phyloP scores from a whole-genome alignment of 805 yeast species.

The Ogataea philodendri region DNA sequence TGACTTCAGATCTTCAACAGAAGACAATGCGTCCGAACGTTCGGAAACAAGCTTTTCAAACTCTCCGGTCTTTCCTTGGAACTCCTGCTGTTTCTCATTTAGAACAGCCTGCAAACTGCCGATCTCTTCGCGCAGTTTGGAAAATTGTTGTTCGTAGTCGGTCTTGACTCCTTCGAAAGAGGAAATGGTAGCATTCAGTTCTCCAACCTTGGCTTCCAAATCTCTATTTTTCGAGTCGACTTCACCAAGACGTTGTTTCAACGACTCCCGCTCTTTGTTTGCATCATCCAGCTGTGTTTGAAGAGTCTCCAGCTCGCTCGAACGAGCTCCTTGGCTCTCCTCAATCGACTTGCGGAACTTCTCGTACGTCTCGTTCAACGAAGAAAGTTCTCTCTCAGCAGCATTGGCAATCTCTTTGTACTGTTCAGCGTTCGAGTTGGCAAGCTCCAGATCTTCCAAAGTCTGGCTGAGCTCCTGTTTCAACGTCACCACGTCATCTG shows the following conservation, averaged over 20 bases:
- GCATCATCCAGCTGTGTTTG: conserved; percentile 11
- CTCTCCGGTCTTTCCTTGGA: conserved; percentile 28
- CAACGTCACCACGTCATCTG: conserved; percentile 26
- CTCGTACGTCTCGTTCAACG: conserved; percentile 55
- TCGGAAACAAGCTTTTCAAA: conserved; percentile 30
- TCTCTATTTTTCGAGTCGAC: conserved; percentile 13
- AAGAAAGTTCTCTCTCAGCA: conserved; percentile 62
- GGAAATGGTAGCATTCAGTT: conserved; percentile 25
- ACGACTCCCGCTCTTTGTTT: conserved; percentile 17
- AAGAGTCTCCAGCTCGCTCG: conserved; percentile 18
- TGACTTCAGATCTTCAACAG: conserved; percentile 20
- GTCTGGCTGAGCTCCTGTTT: conserved; percentile 38
- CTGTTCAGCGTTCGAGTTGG: conserved; percentile 58
- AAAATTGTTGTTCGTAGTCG: conserved; percentile 28
- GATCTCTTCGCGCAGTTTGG: conserved; percentile 30
- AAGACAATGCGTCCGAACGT: conserved; percentile 18
- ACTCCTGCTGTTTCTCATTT: conserved; percentile 12
- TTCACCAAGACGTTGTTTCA: conserved; percentile 14
- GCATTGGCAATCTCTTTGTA: conserved; percentile 61
- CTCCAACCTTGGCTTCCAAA: conserved; percentile 21
- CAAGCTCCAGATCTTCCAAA: conserved; percentile 52
- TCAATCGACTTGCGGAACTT: conserved; percentile 36
- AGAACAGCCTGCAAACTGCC: conserved; percentile 19
- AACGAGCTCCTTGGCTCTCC: conserved; percentile 14
- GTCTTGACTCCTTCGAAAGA: conserved; percentile 28